Evolutionary conservation across 495 filamentous ascomycete genomes (phyloP).

Genomic region (Cenococcum geophilum): DNA sequence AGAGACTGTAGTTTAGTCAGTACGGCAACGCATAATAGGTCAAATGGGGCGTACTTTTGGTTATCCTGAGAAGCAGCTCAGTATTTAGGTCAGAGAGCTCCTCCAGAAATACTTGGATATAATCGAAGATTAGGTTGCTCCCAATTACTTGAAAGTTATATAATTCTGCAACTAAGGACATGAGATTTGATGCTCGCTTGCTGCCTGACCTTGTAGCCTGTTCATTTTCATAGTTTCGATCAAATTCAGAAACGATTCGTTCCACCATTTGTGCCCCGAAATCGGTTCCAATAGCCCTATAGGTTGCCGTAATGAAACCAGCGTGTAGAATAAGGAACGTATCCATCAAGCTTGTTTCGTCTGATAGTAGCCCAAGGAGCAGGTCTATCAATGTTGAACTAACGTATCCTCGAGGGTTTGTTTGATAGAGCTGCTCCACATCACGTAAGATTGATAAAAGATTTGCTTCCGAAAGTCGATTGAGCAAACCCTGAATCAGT

Average conservation of each 20-base stretch:
- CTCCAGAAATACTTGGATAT: constrained; percentile 67
- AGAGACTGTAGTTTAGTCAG: constrained; percentile 9
- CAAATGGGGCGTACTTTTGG: constrained; percentile 51
- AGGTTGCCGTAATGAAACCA: constrained; percentile 80
- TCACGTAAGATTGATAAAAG: constrained; percentile 72
- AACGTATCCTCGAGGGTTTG: constrained; percentile 75
- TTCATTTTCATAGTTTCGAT: constrained; percentile 42
- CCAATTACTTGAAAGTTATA: constrained; percentile 90
- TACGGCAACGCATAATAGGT: neutral
- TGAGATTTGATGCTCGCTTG: constrained; percentile 72
- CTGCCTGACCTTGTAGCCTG: constrained; percentile 40
- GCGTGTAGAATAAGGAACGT: constrained; percentile 87
- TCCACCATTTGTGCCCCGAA: constrained; percentile 82
- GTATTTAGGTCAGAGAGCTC: constrained; percentile 83
- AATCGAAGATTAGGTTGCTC: constrained; percentile 79
- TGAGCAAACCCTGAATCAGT: constrained; percentile 81
- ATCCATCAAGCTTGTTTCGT: constrained; percentile 68
- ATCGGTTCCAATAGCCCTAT: constrained; percentile 78
- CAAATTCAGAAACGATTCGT: constrained; percentile 65
- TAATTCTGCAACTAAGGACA: constrained; percentile 75
- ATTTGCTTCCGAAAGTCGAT: constrained; percentile 87
- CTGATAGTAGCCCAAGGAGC: constrained; percentile 67
- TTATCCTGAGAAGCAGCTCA: constrained; percentile 78
- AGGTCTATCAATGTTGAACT: constrained; percentile 70
- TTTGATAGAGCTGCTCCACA: constrained; percentile 73